phyloP scores from a whole-genome alignment of 2,329 filamentous ascomycete species.

The Pestalotiopsis sp. region DNA sequence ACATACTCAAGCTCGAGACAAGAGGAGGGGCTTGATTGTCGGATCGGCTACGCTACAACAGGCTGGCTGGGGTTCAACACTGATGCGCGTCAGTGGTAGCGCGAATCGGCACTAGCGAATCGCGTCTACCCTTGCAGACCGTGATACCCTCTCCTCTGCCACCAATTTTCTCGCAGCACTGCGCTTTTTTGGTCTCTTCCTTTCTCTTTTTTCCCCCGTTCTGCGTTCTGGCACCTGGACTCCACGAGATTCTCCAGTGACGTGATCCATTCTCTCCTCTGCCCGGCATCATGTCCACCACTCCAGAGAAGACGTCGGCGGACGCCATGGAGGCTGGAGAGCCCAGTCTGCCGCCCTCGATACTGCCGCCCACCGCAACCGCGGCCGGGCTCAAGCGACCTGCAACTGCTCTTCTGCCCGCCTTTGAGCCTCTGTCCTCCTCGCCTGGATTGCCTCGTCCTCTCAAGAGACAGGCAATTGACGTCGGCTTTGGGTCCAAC shows the following conservation, averaged over 20 bases:
- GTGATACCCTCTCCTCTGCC: conserved; percentile 14
- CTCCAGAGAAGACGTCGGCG: conserved; percentile 15
- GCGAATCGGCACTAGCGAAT: conserved; percentile 16
- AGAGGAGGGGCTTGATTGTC: conserved; percentile 9
- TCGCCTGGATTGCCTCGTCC: conserved; percentile 73
- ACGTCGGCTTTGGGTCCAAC: conserved; percentile 38
- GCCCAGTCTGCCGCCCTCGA: conserved; percentile 35
- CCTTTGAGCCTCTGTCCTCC: conserved; percentile 80
- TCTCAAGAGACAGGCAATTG: conserved; percentile 65
- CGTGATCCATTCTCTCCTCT: conserved; percentile 3
- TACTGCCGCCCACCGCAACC: conserved; percentile 20
- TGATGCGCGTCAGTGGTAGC: conserved; percentile 16
- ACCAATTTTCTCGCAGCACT: conserved; percentile 15
- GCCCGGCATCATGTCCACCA: conserved; percentile 8
- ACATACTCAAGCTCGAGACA: neutral
- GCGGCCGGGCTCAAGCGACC: conserved; percentile 59
- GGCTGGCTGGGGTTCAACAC: neutral
- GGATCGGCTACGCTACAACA: conserved; percentile 5
- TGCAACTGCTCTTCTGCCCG: conserved; percentile 71
- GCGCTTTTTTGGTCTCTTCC: conserved; percentile 8
- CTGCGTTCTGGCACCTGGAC: neutral
- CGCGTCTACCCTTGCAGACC: conserved; percentile 16
- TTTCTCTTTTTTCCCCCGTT: neutral
- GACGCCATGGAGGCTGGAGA: conserved; percentile 24
- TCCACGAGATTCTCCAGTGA: conserved; percentile 1